phyloP scores from a whole-genome alignment of 768 basidiomycete species.

The Nidula microcarpa region DNA sequence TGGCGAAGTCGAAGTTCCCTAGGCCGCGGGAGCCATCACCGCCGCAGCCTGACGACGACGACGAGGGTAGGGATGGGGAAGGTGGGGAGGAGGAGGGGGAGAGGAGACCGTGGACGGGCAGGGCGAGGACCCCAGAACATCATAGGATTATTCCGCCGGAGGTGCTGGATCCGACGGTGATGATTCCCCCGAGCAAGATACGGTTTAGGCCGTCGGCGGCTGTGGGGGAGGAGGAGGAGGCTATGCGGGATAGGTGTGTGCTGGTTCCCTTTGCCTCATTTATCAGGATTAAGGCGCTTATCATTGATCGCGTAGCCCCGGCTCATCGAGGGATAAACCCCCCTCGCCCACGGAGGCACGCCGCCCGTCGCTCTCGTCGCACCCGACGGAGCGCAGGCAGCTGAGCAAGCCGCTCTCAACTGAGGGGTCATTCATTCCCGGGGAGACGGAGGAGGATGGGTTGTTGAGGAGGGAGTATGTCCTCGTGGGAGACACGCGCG shows the following conservation, averaged over 20 bases:
- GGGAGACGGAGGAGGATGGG: constrained; percentile 83
- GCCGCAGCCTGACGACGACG: constrained; percentile 19
- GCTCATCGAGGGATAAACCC: constrained; percentile 14
- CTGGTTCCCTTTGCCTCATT: constrained; percentile 11
- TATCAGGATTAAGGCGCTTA: no score
- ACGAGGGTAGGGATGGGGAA: constrained; percentile 8
- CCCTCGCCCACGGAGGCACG: constrained; percentile 15
- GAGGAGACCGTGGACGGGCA: constrained; percentile 24
- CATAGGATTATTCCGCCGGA: constrained; percentile 76
- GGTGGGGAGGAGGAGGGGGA: constrained; percentile 20
- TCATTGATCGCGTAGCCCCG: no score
- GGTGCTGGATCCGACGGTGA: constrained; percentile 73
- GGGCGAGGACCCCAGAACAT: constrained; percentile 60
- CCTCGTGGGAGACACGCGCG: constrained; percentile 83
- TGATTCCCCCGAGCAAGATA: constrained; percentile 82
- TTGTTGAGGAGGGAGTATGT: constrained; percentile 86
- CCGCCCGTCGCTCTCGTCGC: constrained; percentile 12
- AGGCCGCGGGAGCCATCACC: constrained; percentile 39
- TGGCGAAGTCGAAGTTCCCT: constrained; percentile 76
- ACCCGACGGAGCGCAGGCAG: constrained; percentile 12
- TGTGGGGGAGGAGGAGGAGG: constrained; percentile 15
- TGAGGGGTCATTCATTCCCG: constrained; percentile 70
- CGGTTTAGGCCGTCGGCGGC: constrained; percentile 50
- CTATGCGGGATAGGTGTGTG: constrained; percentile 14
- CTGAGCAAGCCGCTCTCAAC: constrained; percentile 37